Conservation (phyloP, 1,284 basidiomycete genomes). For the Rhodotorula sp. region DNA sequence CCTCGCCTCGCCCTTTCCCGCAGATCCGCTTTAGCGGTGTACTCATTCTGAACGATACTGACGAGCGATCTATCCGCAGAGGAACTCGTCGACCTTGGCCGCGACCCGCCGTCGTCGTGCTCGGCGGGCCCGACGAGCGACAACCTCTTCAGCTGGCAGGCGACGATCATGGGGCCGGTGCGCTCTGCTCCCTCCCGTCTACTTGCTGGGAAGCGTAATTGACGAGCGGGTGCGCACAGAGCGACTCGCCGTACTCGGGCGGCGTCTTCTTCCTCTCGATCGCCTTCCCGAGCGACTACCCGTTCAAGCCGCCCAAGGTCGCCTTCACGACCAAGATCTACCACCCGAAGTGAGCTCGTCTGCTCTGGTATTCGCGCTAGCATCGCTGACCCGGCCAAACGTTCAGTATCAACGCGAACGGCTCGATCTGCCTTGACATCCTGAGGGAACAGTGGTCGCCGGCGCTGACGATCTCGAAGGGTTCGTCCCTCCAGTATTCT, state of each 20-base stretch:
- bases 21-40: background rate
- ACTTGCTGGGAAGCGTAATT: background rate
- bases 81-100: constrained; percentile 96
- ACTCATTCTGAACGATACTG: background rate
- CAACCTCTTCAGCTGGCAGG: constrained; percentile 87
- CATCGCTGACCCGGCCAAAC: background rate
- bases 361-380: background rate
- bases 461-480: constrained; percentile 58
- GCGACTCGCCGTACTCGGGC: constrained; percentile 42
- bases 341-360: constrained; percentile 56
- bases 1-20: constrained; percentile 52
- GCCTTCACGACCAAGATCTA: constrained; percentile 89
- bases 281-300: constrained; percentile 91
- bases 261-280: constrained; percentile 59
- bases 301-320: constrained; percentile 99
- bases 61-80: constrained; percentile 52
- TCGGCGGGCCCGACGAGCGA: constrained; percentile 93
- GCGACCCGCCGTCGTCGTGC: constrained; percentile 96
- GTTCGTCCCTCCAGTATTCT: constrained; percentile 27
- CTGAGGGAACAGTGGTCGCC: constrained; percentile 76
- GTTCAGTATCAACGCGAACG: constrained; percentile 81
- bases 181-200: constrained; percentile 50
- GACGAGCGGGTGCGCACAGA: background rate
- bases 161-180: constrained; percentile 48
- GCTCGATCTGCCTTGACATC: constrained; percentile 87